Evolutionary conservation across 345 rosid genomes (phyloP).

Genomic region (Angophora floribunda): DNA sequence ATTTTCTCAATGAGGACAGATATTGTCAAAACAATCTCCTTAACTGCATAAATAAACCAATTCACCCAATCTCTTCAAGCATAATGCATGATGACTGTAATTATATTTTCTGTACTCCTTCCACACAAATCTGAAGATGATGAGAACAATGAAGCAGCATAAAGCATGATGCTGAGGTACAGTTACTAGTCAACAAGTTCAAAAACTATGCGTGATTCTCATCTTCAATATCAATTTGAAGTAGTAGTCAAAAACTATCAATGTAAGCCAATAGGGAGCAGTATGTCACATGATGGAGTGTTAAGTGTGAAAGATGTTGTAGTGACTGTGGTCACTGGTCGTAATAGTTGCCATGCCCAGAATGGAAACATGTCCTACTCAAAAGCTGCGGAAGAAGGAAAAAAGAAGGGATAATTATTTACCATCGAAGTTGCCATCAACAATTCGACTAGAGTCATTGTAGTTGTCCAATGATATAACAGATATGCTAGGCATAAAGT

Average conservation of each 20-base stretch:
- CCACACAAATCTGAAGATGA: background rate
- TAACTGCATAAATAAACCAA: background rate
- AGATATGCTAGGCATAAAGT: conserved; percentile 81
- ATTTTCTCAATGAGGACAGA: background rate
- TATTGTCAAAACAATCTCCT: background rate
- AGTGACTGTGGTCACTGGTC: background rate
- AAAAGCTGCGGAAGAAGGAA: background rate
- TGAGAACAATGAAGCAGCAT: background rate
- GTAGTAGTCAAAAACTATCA: background rate
- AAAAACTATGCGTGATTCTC: background rate
- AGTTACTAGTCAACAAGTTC: background rate
- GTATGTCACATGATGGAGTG: background rate
- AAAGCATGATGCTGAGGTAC: background rate
- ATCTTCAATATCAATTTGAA: background rate
- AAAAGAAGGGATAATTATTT: background rate
- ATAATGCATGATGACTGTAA: background rate
- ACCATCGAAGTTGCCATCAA: conserved; percentile 85
- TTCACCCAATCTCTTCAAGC: background rate
- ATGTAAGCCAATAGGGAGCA: background rate
- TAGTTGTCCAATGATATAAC: conserved; percentile 94
- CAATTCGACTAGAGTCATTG: conserved; percentile 81
- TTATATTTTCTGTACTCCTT: background rate
- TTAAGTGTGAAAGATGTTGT: background rate
- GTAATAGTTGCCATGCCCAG: background rate
- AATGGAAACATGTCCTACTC: background rate